Conservation (phyloP, 2,329 filamentous ascomycete genomes). For the Hysterium pulicare region DNA sequence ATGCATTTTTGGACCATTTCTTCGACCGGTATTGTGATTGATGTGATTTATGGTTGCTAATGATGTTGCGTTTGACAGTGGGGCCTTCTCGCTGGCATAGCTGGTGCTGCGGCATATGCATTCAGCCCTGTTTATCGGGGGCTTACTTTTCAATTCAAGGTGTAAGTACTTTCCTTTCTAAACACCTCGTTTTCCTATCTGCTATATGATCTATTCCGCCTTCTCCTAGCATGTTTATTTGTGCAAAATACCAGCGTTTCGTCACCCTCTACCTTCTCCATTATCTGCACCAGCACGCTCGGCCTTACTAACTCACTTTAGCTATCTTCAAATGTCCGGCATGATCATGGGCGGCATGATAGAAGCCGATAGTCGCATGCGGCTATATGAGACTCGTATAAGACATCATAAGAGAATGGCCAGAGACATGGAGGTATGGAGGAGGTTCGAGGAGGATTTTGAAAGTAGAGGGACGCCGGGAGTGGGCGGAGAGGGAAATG, state of each 20-base stretch:
- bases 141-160: conserved; percentile 35
- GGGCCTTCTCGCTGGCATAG: conserved; percentile 62
- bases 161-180: conserved; percentile 17
- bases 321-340: conserved; percentile 79
- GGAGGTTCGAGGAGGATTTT: conserved; percentile 62
- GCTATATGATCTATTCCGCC: not conserved
- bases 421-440: conserved; percentile 66
- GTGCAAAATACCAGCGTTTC: too few relatives aligned
- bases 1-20: too few relatives aligned
- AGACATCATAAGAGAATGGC: conserved; percentile 62
- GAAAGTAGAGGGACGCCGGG: conserved; percentile 40
- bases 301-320: conserved; percentile 41
- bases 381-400: conserved; percentile 63
- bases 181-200: too few relatives aligned
- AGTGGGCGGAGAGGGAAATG: conserved; percentile 32
- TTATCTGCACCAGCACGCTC: too few relatives aligned
- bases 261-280: too few relatives aligned
- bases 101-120: conserved; percentile 60
- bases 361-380: conserved; percentile 67
- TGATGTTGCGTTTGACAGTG: too few relatives aligned
- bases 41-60: too few relatives aligned
- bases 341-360: conserved; percentile 79
- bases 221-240: too few relatives aligned
- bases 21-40: too few relatives aligned
- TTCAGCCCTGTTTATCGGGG: conserved; percentile 70